Base-by-base conservation (phyloP, 1,284 basidiomycete genomes). In the Malassezia japonica region DNA sequence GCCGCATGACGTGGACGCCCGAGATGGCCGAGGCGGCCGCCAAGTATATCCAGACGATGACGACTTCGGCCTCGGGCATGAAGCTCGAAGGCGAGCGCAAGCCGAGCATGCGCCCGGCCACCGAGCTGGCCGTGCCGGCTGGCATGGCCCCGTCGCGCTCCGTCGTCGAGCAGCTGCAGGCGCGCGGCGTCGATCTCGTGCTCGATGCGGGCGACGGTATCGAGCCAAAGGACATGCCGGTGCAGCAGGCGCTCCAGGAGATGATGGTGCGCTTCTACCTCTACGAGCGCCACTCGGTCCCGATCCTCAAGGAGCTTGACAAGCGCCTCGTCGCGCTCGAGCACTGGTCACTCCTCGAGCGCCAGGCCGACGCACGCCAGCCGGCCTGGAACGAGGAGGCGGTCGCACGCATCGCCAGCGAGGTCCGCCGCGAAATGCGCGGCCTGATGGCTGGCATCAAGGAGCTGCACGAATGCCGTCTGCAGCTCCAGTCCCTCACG, bases 241-340 rank as follows among this genome's bases (percentile, higher is more conserved):
- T 70, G 20, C 54, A 48, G 9, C 44, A 61, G n/a, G 66, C 67
- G 16, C 55, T 72, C 10, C 64, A 70, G 41, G 67, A 70, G 37
- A 62, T 68, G 59, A 69, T 70, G 67, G 43, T 61, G 16, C 67
- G 69, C 31, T 72, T 72, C 57, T 72, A 72, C 61, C 59, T 67
- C 15, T 72, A 67, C 54, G 69, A 72, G 48, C 56, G 65, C 3
- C 70, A 70, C 57, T 66, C 67, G 9, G 62, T 72, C 7, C 69
- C 69, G 6, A 57, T 70, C 21, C 57, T 72, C 18, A 60, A 66
- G 12, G 61, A 62, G 25, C 59, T 72, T 47, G 69, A 72, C 42
- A 61, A 56, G 24, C 60, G 69, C 6, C 48, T 72, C 20, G 48
- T 67, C 27, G 69, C 68, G 23, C 62, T 72, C 24, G 69, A 72